Evolutionary conservation across 257 asterid species (phyloP).

Genomic region (Orobanche coerulescens): DNA sequence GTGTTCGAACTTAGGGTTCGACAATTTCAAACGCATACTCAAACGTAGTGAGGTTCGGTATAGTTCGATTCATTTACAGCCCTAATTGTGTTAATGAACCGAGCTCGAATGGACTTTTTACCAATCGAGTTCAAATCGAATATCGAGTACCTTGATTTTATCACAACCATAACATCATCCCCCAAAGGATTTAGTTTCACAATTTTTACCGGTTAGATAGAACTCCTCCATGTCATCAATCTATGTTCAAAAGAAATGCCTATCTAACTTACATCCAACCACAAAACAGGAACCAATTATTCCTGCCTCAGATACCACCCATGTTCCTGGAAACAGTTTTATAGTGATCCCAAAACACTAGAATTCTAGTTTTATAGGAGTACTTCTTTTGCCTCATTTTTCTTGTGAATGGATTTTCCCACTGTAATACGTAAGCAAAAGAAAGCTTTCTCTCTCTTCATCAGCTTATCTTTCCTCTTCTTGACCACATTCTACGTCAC

Average conservation of each 20-base stretch:
- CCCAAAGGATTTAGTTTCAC: too few relatives aligned
- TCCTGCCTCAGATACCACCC: conserved; percentile 39
- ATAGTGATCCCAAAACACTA: background rate
- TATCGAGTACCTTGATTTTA: too few relatives aligned
- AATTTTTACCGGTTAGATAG: background rate
- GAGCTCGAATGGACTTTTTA: too few relatives aligned
- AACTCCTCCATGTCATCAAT: background rate
- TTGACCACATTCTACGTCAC: conserved; percentile 30
- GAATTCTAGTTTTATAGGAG: background rate
- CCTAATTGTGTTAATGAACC: too few relatives aligned
- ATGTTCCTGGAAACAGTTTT: background rate
- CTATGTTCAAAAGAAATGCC: conserved; percentile 20
- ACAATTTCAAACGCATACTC: too few relatives aligned
- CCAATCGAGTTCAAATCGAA: too few relatives aligned
- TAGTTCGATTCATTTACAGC: too few relatives aligned
- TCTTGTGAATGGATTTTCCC: conserved; percentile 31
- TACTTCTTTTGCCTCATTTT: too few relatives aligned
- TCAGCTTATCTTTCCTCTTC: conserved; percentile 39
- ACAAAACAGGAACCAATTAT: conserved; percentile 31
- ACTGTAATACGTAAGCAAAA: conserved; percentile 16
- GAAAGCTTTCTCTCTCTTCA: conserved; percentile 28
- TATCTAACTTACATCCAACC: conserved; percentile 25
- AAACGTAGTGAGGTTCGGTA: too few relatives aligned
- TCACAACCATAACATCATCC: too few relatives aligned
- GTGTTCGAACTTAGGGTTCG: too few relatives aligned